Evolutionary conservation across 805 yeast genomes (phyloP), one percentile per base, ranked within the genome.

Genomic region (Peterozyma xylosa): DNA sequence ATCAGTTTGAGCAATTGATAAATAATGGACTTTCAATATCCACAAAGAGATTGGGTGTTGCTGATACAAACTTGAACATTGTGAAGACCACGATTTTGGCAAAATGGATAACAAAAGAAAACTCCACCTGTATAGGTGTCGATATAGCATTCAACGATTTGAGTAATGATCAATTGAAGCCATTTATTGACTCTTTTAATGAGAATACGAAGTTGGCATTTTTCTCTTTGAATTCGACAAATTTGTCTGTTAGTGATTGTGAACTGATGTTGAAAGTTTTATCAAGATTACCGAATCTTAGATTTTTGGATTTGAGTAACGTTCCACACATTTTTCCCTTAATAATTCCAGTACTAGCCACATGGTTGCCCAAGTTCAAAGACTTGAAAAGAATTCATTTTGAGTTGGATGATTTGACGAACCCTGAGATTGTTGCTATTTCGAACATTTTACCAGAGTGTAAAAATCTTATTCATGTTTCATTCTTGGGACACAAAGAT

Each of bases 91-190:
- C 62, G 32, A 53, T 66, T 14, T 59, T 76, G 36, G 67, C 76
- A 7, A 56, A 66, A 33, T 76, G 82, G 82, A 64, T 76, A 30
- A 60, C 68, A 9, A 55, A 58, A 30, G 66, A 67, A 9, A 50
- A 56, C 9, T 67, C 73, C 14, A 71, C 68, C 18, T 76, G 81
- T 55, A 62, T 67, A 37, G 82, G 82, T 1, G 67, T 77, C 15
- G 82, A 76, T 56, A 61, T 76, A 38, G 82, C 77, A 1, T 74
- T 70, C 52, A 76, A 76, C 53, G 77, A 74, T 53, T 56, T 76
- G 43, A 67, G 71, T 32, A 51, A 63, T 3, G 76, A 74, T 2
- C 72, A 70, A 51, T 56, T 76, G 41, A 42, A 47, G n/a, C 77
- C 77, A 1, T 67, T 76, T 43, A 71, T 68, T 17, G 57, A 67